Conservation (phyloP, 2,329 filamentous ascomycete species). For the Parafenestella ontariensis region DNA sequence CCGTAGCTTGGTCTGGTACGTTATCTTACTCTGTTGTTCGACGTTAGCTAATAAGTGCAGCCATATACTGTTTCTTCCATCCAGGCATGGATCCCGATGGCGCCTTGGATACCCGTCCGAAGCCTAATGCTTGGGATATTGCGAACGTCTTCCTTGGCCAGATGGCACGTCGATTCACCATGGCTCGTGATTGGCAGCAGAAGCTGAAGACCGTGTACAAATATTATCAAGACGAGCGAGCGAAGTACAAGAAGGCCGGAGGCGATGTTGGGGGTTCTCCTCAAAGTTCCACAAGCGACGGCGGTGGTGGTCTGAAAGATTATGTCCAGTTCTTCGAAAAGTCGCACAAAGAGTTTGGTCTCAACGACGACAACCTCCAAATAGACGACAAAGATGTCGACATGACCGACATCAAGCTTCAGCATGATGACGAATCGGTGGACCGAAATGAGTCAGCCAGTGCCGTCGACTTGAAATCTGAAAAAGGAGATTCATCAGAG, state of each 20-base stretch:
- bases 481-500: not conserved
- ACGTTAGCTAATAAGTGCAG: slow-evolving; percentile 24
- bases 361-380: slow-evolving; percentile 9
- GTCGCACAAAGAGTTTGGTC: slow-evolving; percentile 30
- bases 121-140: slow-evolving; percentile 25
- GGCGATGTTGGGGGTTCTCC: slow-evolving; percentile 25
- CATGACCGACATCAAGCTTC: slow-evolving; percentile 17
- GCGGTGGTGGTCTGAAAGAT: slow-evolving; percentile 26
- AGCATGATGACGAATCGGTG: slow-evolving; percentile 20
- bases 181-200: slow-evolving; percentile 18
- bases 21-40: not conserved
- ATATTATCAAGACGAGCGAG: slow-evolving; percentile 16
- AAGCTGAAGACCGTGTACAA: slow-evolving; percentile 14
- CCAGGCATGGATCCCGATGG: slow-evolving; percentile 69
- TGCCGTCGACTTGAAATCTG: slow-evolving; percentile 6
- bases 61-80: slow-evolving; percentile 71
- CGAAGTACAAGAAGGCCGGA: slow-evolving; percentile 19
- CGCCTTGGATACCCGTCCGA: slow-evolving; percentile 53
- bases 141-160: slow-evolving; percentile 22
- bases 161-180: slow-evolving; percentile 22
- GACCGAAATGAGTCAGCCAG: slow-evolving; percentile 7
- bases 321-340: slow-evolving; percentile 25
- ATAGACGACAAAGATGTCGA: slow-evolving; percentile 13
- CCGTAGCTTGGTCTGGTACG: slow-evolving; percentile 66
- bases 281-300: slow-evolving; percentile 25